These are phyloP conservation scores for Botrytis medusae DNA, from an alignment of 2,329 filamentous ascomycete genomes.

Conservation along the genomic window DNA sequence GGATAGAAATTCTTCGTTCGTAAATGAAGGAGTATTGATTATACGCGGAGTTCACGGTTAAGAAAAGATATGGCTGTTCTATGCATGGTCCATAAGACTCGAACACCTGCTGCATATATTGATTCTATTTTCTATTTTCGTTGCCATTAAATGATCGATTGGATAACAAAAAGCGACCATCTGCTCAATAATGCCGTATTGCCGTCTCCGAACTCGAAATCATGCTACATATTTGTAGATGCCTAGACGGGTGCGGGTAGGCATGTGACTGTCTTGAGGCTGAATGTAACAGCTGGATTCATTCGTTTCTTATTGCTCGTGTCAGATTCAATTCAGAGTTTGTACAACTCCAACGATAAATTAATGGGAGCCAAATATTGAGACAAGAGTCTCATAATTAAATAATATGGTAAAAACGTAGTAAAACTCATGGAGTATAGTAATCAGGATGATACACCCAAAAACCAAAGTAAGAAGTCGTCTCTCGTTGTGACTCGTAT, in stretches of 20 bases:
- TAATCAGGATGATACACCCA: conserved; percentile 3
- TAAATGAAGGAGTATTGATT: background rate
- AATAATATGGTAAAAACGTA: background rate
- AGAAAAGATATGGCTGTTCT: background rate
- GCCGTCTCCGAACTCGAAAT: background rate
- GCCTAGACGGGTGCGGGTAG: background rate
- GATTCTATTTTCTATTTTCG: background rate
- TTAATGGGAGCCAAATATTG: no score
- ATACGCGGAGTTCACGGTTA: background rate
- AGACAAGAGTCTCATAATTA: background rate
- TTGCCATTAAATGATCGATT: background rate
- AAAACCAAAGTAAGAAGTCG: background rate
- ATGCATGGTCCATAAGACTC: background rate
- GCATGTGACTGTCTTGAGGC: background rate
- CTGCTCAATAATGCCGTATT: background rate
- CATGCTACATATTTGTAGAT: conserved; percentile 2
- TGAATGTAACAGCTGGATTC: background rate
- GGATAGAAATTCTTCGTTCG: background rate
- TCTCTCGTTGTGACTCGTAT: background rate
- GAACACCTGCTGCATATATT: background rate
- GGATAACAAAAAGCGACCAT: background rate
- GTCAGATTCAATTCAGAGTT: background rate
- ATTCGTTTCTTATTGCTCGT: background rate
- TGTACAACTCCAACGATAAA: background rate
- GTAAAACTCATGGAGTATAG: background rate